Base-by-base conservation (phyloP, 2,329 filamentous ascomycete genomes). In the Ilyonectria mors-panacis region DNA sequence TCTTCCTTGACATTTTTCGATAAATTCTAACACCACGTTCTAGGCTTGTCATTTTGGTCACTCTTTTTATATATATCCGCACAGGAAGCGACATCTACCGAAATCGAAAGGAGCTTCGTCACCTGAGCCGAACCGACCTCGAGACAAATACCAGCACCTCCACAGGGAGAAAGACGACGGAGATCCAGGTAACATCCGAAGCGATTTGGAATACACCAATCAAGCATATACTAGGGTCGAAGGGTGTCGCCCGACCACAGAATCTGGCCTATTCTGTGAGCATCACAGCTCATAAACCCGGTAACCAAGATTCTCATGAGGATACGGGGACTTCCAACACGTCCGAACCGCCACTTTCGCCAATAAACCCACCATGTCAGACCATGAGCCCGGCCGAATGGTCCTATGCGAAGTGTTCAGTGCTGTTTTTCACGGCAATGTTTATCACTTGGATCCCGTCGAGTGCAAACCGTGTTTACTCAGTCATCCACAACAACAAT, bases 401-500 rank as follows among this genome's bases (percentile, higher is more conserved):
- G 87, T 85, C 86, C 0, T 92, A 92, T 74, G 86, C 89, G 45
- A 90, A 90, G 68, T 90, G 89, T 35, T 86, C 90, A 1, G 82
- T 91, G 50, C 83, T 92, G 23, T 92, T 92, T 83, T 92, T 92
- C 78, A 81, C 86, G 0, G 89, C 89, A 0, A 84, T 92, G 70
- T 82, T 92, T 42, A 83, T 92, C 12, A 92, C 91, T 6, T 93
- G 90, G 90, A 87, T 94, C 65, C 93, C 88, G 2, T 93, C 91
- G 0, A 92, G 89, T 8, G 85, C 91, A 58, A 94, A 95, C 78
- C 85, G 93, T 2, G 85, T 94, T 17, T 93, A 91, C 79, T 87
- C 87, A 9, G 82, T 93, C 17, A 82, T 87, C 6, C 82, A 90
- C 72, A 81, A 84, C 0, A 79, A 85, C 21, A 56, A 84, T 4